Percentiles rank a stretch among this genome's conserved stretches.
phyloP scores from a whole-genome alignment of 2,329 filamentous ascomycete species.

The Sclerotinia borealis region DNA sequence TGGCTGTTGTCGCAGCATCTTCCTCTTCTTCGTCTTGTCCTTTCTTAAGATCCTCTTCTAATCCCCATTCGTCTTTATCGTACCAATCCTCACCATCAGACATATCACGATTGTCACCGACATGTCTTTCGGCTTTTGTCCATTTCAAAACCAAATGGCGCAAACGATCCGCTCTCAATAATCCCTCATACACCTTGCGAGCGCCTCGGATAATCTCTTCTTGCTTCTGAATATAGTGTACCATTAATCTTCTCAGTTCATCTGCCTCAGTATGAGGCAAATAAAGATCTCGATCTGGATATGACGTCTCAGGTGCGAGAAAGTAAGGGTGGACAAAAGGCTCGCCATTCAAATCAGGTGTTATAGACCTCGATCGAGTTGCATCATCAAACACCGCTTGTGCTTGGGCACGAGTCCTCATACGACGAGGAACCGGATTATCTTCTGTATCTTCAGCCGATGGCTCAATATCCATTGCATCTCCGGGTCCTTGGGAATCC shows the following conservation, averaged over 20 bases:
- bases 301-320: conserved; percentile 53
- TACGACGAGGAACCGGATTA: conserved; percentile 41
- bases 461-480: conserved; percentile 5
- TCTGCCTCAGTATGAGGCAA: conserved; percentile 70
- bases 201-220: conserved; percentile 73
- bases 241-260: conserved; percentile 66
- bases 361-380: conserved; percentile 31
- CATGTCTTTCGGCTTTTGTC: conserved; percentile 73
- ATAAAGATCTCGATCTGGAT: conserved; percentile 63
- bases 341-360: conserved; percentile 42
- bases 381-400: conserved; percentile 37
- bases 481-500: background rate
- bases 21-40: conserved; percentile 80
- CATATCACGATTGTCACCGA: conserved; percentile 59
- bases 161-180: conserved; percentile 67
- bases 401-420: conserved; percentile 49
- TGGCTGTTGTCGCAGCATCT: conserved; percentile 46
- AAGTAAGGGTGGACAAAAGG: conserved; percentile 71
- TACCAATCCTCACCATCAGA: conserved; percentile 89
- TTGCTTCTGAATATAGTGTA: conserved; percentile 78
- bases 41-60: conserved; percentile 71
- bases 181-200: conserved; percentile 60
- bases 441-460: conserved; percentile 37
- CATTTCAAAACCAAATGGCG: conserved; percentile 66
- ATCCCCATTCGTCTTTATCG: conserved; percentile 71